Evolutionary conservation across 148 eudicot genomes (phyloP).

Genomic region (Vaccinium myrtillus): DNA sequence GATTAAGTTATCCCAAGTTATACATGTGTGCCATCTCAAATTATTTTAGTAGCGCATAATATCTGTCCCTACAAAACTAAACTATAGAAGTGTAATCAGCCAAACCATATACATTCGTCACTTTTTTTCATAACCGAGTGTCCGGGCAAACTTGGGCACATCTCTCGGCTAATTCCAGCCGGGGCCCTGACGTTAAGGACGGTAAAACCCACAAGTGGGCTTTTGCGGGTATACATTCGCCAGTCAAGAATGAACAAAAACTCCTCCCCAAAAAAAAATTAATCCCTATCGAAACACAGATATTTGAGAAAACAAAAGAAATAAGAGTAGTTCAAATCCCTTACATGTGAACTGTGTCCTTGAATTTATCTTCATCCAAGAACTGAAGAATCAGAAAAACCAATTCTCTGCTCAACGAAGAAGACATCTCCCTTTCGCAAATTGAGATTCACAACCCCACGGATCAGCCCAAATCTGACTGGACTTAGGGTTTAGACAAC

Average conservation of each 20-base stretch:
- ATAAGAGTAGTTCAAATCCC: not conserved
- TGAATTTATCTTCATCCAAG: constrained; percentile 52
- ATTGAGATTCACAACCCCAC: constrained; percentile 6
- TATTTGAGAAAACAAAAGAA: not conserved
- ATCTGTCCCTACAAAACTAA: not conserved
- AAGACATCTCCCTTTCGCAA: constrained; percentile 28
- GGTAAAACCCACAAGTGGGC: too few species aligned
- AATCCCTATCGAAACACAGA: not conserved
- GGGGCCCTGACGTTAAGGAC: too few species aligned
- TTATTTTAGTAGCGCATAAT: not conserved
- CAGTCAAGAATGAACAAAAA: not conserved
- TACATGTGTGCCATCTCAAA: not conserved
- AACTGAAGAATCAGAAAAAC: constrained; percentile 54
- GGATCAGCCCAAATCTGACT: constrained; percentile 11
- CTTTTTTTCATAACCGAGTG: too few species aligned
- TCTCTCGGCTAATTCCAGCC: too few species aligned
- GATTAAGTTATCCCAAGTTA: not conserved
- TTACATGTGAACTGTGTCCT: constrained; percentile 43
- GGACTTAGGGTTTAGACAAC: constrained; percentile 28
- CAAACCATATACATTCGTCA: not conserved
- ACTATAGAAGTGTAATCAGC: not conserved
- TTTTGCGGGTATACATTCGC: not conserved
- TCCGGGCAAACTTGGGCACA: too few species aligned
- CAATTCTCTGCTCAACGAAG: constrained; percentile 44
- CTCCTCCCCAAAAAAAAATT: not conserved